Evolutionary conservation across 148 eudicot species (phyloP).

Genomic region (Tetragonia tetragonoides): DNA sequence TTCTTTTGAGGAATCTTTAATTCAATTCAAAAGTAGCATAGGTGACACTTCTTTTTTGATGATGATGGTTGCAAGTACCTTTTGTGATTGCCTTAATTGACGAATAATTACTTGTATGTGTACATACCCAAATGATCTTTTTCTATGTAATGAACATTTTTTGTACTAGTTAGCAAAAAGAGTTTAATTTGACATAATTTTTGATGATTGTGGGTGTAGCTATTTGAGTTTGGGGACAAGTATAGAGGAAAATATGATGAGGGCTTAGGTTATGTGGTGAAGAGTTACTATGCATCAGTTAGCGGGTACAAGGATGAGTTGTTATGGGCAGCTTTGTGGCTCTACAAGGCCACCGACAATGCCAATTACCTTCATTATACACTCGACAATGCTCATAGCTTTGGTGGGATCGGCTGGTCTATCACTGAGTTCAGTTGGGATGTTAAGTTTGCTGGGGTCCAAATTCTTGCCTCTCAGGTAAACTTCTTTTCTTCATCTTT

Average conservation of each 20-base stretch:
- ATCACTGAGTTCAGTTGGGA: conserved; percentile 84
- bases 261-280: conserved; percentile 44
- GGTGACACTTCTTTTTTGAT: neutral
- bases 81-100: conserved; percentile 6
- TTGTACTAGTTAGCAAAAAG: too few species aligned
- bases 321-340: conserved; percentile 73
- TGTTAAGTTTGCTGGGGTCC: conserved; percentile 74
- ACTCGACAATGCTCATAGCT: conserved; percentile 28
- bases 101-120: neutral
- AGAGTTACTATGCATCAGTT: conserved; percentile 59
- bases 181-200: too few species aligned
- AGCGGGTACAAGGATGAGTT: conserved; percentile 72
- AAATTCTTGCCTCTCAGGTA: conserved; percentile 74
- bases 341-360: conserved; percentile 63
- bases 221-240: conserved; percentile 70
- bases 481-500: neutral
- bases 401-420: conserved; percentile 59
- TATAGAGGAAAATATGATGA: conserved; percentile 65
- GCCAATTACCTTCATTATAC: conserved; percentile 39
- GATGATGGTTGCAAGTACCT: neutral
- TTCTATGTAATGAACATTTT: too few species aligned
- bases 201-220: conserved; percentile 28
- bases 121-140: too few species aligned
- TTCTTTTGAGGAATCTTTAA: neutral
- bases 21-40: neutral